Evolutionary conservation across 257 asterid genomes (phyloP).

Genomic region (Cinchona pubescens): DNA sequence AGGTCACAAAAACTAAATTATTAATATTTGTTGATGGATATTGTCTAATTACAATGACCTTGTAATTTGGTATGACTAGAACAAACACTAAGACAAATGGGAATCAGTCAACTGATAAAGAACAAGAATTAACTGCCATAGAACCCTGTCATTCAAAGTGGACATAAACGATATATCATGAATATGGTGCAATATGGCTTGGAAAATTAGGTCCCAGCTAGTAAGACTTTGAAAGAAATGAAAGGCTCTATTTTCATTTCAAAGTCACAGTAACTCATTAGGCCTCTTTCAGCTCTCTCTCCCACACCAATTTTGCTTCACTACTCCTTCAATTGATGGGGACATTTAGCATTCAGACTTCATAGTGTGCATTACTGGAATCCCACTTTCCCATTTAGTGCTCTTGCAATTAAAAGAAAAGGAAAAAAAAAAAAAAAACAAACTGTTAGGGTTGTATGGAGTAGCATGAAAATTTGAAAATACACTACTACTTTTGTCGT

Average conservation of each 20-base stretch:
- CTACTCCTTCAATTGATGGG: neutral
- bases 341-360: slow-evolving; percentile 3
- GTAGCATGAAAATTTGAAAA: neutral
- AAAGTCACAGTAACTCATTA: slow-evolving; percentile 38
- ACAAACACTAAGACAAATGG: slow-evolving; percentile 5
- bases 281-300: neutral
- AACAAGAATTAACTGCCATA: slow-evolving; percentile 8
- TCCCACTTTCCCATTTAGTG: slow-evolving; percentile 7
- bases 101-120: slow-evolving; percentile 13
- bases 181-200: neutral
- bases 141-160: neutral
- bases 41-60: neutral
- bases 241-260: slow-evolving; percentile 35
- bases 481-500: no score
- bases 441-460: no score
- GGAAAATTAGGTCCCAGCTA: slow-evolving; percentile 9
- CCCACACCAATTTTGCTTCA: neutral
- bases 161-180: neutral
- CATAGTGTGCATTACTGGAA: slow-evolving; percentile 11
- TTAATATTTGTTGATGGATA: no score
- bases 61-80: slow-evolving; percentile 16
- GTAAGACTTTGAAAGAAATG: slow-evolving; percentile 9
- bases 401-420: neutral
- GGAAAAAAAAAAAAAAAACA: no score
- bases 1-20: neutral